Percentiles rank a stretch among this genome's conserved stretches.
phyloP scores from a whole-genome alignment of 225 moss, liverwort and hornwort genomes.

The Marchantia polymorpha region DNA sequence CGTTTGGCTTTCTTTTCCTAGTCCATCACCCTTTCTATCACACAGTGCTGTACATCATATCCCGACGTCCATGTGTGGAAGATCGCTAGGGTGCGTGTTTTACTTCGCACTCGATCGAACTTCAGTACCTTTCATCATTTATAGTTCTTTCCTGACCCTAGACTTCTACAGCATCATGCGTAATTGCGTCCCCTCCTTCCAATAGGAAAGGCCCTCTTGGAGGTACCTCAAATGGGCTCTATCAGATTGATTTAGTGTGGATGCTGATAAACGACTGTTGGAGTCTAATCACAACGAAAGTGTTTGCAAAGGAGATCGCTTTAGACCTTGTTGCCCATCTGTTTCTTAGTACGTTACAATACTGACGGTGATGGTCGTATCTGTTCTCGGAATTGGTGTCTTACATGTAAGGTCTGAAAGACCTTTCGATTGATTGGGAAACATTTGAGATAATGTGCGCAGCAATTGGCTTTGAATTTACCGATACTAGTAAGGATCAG shows the following conservation, averaged over 20 bases:
- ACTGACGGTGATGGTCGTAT: background rate
- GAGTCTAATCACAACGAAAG: background rate
- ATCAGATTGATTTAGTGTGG: background rate
- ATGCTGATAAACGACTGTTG: background rate
- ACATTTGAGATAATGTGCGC: conserved; percentile 14
- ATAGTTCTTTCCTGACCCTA: background rate
- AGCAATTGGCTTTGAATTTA: background rate
- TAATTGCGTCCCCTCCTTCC: background rate
- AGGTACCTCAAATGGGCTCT: background rate
- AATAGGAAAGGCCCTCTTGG: too few species aligned
- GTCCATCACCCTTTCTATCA: too few species aligned
- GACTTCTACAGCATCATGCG: background rate
- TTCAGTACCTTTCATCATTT: background rate
- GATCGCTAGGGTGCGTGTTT: too few species aligned
- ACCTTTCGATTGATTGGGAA: background rate
- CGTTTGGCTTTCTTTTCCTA: too few species aligned
- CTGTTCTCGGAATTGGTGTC: background rate
- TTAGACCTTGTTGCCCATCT: background rate
- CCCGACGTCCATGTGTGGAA: too few species aligned
- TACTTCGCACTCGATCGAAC: too few species aligned
- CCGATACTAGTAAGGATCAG: conserved; percentile 11
- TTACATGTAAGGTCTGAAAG: background rate
- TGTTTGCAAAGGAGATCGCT: background rate
- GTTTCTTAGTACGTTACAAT: background rate
- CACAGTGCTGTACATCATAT: too few species aligned